Evolutionary conservation across 805 yeast species (phyloP).

Genomic region (Wickerhamiella shivajii): DNA sequence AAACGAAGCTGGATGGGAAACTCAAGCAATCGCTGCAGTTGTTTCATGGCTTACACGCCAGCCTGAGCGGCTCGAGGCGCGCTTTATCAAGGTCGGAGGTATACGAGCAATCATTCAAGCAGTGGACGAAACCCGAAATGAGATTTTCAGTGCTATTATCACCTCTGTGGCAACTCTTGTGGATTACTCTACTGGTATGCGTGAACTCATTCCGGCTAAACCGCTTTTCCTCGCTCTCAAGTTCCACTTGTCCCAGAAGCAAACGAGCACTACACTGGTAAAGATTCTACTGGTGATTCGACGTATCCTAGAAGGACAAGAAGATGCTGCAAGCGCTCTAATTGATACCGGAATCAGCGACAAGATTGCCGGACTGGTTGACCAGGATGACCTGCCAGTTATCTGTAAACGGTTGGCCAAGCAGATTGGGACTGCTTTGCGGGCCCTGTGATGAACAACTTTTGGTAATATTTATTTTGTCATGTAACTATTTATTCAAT

Average conservation of each 20-base stretch:
- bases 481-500: no score
- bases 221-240: constrained; percentile 1
- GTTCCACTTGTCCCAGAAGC: constrained; percentile 1
- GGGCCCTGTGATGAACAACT: no score
- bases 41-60: constrained; percentile 25
- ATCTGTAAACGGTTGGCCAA: constrained; percentile 7
- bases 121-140: background rate
- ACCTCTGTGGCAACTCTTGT: constrained; percentile 7
- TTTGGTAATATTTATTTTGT: no score
- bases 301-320: constrained; percentile 1
- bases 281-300: constrained; percentile 5
- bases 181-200: constrained; percentile 2
- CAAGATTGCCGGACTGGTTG: background rate
- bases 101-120: constrained; percentile 1
- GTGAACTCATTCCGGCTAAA: constrained; percentile 2
- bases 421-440: no score
- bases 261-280: constrained; percentile 7
- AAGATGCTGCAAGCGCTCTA: background rate
- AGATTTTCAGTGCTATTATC: constrained; percentile 5
- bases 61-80: background rate
- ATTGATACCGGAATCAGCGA: constrained; percentile 2
- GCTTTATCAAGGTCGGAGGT: constrained; percentile 3
- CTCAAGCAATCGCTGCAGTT: constrained; percentile 39
- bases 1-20: constrained; percentile 43
- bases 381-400: constrained; percentile 4